Conservation (phyloP, 371 early-diverging fungal genomes). For the Chytridium lagenaria region DNA sequence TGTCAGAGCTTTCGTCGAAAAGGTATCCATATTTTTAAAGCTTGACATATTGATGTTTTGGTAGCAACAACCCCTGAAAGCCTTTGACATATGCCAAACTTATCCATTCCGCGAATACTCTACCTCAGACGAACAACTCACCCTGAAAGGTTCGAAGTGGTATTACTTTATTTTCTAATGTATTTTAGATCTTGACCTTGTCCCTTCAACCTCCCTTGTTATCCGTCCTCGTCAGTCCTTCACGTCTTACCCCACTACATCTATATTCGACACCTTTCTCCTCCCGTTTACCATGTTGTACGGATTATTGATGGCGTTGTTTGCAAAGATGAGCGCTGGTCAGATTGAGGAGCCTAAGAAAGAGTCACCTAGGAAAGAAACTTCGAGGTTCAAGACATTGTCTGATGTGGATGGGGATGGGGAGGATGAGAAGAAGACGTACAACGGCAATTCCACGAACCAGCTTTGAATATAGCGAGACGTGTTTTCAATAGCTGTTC, state of each 20-base stretch:
- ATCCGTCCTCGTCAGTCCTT: no score
- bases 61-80: neutral
- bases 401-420: neutral
- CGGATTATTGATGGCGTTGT: no score
- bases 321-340: no score
- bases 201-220: no score
- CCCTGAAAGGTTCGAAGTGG: neutral
- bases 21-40: neutral
- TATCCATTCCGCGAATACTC: conserved; percentile 14
- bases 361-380: neutral
- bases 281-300: no score
- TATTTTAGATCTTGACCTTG: no score
- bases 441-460: conserved; percentile 29
- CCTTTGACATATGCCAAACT: conserved; percentile 23
- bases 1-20: conserved; percentile 8
- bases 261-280: no score
- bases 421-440: conserved; percentile 15
- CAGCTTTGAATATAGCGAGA: no score
- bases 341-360: neutral
- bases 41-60: neutral
- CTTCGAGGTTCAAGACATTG: neutral
- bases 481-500: no score
- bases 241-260: no score
- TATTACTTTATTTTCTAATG: neutral
- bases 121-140: conserved; percentile 3